Percentiles rank a stretch among this genome's conserved stretches.
Conservation (phyloP, 2,329 filamentous ascomycete species). For the Venturia effusa region DNA sequence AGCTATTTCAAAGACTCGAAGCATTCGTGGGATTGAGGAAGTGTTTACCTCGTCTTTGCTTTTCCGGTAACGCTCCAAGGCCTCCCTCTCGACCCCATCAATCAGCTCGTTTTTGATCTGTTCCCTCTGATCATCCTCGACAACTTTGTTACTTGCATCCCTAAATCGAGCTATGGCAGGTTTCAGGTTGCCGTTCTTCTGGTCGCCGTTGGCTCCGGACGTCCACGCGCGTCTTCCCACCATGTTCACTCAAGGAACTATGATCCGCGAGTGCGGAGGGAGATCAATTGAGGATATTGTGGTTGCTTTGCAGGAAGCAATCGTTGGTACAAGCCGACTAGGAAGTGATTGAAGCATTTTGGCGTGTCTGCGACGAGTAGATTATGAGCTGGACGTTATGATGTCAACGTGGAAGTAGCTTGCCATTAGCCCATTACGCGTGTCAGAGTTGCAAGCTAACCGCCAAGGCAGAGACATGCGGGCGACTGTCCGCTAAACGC, state of each 20-base stretch:
- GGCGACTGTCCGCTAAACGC: not conserved
- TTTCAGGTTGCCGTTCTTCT: constrained; percentile 1
- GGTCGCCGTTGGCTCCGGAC: not conserved
- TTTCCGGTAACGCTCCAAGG: constrained; percentile 40
- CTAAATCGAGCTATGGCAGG: not conserved
- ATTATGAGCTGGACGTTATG: not conserved
- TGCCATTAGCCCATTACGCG: not conserved
- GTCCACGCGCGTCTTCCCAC: constrained; percentile 1
- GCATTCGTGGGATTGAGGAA: not conserved
- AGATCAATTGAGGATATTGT: not conserved
- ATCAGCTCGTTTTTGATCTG: constrained; percentile 40
- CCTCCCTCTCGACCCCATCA: constrained; percentile 34
- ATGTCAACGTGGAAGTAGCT: not conserved
- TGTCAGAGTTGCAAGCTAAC: not conserved
- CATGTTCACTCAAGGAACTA: not conserved
- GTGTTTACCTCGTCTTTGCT: constrained; percentile 34
- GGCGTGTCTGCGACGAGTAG: not conserved
- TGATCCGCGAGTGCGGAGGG: not conserved
- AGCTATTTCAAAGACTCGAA: not conserved
- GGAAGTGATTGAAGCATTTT: not conserved
- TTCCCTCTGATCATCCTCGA: constrained; percentile 34
- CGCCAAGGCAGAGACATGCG: not conserved
- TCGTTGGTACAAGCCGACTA: not conserved
- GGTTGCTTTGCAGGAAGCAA: too few relatives aligned
- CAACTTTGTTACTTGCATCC: constrained; percentile 27